Percentiles rank a stretch among this genome's conserved stretches.
Evolutionary conservation across 306 rosid genomes (phyloP).

Genomic region (cucumber (Cucumis sativus)): DNA sequence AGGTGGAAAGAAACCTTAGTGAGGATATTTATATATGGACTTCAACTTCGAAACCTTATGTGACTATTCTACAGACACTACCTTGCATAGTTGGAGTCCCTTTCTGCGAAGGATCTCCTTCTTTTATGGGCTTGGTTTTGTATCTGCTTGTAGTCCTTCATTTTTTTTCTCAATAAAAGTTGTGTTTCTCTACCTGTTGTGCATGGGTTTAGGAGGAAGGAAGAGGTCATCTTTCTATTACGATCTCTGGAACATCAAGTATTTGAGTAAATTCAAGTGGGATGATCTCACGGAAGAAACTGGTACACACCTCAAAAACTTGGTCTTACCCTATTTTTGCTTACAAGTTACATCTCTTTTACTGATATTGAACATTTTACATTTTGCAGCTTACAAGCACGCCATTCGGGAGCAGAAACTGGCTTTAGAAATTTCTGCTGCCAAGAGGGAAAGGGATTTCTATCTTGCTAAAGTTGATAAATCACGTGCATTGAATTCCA

Average conservation of each 20-base stretch:
- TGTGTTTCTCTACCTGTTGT: conserved; percentile 1
- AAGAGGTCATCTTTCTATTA: conserved; percentile 69
- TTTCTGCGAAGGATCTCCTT: too few species aligned
- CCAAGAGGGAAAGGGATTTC: conserved; percentile 73
- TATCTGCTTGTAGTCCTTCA: too few species aligned
- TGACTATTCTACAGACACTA: too few species aligned
- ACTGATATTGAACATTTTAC: conserved; percentile 6
- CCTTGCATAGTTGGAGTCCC: too few species aligned
- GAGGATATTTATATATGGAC: too few species aligned
- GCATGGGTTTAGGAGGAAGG: conserved; percentile 55
- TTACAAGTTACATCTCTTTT: neutral
- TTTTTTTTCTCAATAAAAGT: neutral
- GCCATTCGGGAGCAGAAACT: conserved; percentile 70
- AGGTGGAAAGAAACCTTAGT: too few species aligned
- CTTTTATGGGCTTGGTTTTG: too few species aligned
- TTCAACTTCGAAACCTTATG: too few species aligned
- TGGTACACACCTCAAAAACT: conserved; percentile 31
- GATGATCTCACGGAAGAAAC: conserved; percentile 80
- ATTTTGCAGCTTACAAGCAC: conserved; percentile 50
- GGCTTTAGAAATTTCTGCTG: conserved; percentile 73
- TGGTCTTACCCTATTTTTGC: conserved; percentile 5
- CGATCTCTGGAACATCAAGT: conserved; percentile 94
- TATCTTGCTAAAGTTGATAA: conserved; percentile 59
- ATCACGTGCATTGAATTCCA: conserved; percentile 58
- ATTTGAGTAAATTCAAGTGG: conserved; percentile 93